These are phyloP conservation scores for Pichia sp. DNA, from an alignment of 1,139 yeast species.

Conservation along the genomic window DNA sequence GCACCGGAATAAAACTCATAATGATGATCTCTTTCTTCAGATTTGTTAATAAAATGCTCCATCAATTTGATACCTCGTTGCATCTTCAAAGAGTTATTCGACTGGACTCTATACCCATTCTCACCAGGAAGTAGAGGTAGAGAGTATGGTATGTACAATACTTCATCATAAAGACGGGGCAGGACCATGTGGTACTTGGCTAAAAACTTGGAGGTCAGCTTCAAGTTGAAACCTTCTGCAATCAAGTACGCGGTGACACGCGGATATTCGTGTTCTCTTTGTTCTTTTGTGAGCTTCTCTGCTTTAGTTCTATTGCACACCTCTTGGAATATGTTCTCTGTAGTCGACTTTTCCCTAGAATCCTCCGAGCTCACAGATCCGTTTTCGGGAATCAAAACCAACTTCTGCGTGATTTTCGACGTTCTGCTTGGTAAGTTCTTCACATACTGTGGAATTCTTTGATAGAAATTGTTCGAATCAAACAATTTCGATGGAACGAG, in stretches of 20 bases:
- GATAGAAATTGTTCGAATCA: slow-evolving; percentile 18
- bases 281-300: slow-evolving; percentile 64
- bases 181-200: slow-evolving; percentile 70
- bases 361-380: slow-evolving; percentile 12
- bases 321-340: slow-evolving; percentile 32
- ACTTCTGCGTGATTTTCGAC: slow-evolving; percentile 77
- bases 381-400: slow-evolving; percentile 68
- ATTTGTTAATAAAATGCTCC: slow-evolving; percentile 73
- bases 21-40: slow-evolving; percentile 85
- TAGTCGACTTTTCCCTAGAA: slow-evolving; percentile 28
- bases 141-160: slow-evolving; percentile 82
- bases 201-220: slow-evolving; percentile 60
- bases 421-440: slow-evolving; percentile 80
- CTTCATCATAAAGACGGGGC: slow-evolving; percentile 87
- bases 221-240: slow-evolving; percentile 73
- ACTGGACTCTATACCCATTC: slow-evolving; percentile 77
- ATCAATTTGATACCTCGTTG: slow-evolving; percentile 58
- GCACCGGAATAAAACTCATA: slow-evolving; percentile 86
- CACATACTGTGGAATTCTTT: slow-evolving; percentile 47
- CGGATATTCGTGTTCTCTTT: slow-evolving; percentile 64
- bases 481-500: slow-evolving; percentile 19
- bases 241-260: slow-evolving; percentile 88
- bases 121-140: slow-evolving; percentile 84
- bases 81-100: slow-evolving; percentile 66
- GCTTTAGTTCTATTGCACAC: slow-evolving; percentile 52